A percentile compares a stretch with the other conserved stretches of the same genome.
Conservation (phyloP, 2,329 filamentous ascomycete genomes). For the Pochonia chlamydosporia region DNA sequence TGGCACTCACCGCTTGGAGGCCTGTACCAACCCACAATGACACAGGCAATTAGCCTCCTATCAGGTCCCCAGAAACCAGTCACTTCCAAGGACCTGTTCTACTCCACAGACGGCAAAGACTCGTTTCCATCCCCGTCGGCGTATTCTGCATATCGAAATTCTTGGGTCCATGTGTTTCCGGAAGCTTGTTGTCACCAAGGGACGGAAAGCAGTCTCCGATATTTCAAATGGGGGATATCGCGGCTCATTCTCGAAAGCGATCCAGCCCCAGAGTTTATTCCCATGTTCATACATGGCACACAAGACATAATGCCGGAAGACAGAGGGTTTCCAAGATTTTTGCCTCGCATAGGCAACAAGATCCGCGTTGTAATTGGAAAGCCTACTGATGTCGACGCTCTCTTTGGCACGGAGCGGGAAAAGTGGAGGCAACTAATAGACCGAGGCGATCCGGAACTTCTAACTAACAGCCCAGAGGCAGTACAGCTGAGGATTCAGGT, state of each 20-base stretch:
- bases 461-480: conserved; percentile 53
- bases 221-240: conserved; percentile 97
- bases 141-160: conserved; percentile 62
- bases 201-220: conserved; percentile 71
- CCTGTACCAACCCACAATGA: conserved; percentile 83
- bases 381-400: conserved; percentile 62
- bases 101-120: conserved; percentile 62
- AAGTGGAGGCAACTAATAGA: conserved; percentile 66
- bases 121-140: conserved; percentile 65
- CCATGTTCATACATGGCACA: conserved; percentile 90
- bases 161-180: conserved; percentile 94
- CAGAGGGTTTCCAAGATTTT: conserved; percentile 69
- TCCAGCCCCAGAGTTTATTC: conserved; percentile 80
- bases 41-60: conserved; percentile 77
- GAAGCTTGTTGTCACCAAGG: conserved; percentile 94
- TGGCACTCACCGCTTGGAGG: conserved; percentile 76
- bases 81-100: conserved; percentile 41
- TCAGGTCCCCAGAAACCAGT: conserved; percentile 50
- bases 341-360: conserved; percentile 68
- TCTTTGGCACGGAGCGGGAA: conserved; percentile 71
- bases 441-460: conserved; percentile 40
- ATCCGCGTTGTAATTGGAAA: conserved; percentile 76
- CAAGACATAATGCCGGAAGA: conserved; percentile 85
- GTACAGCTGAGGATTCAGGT: conserved; percentile 68
- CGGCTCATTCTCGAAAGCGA: conserved; percentile 86